phyloP scores from a whole-genome alignment of 129 eudicot species.

The Ambrosia artemisiifolia region DNA sequence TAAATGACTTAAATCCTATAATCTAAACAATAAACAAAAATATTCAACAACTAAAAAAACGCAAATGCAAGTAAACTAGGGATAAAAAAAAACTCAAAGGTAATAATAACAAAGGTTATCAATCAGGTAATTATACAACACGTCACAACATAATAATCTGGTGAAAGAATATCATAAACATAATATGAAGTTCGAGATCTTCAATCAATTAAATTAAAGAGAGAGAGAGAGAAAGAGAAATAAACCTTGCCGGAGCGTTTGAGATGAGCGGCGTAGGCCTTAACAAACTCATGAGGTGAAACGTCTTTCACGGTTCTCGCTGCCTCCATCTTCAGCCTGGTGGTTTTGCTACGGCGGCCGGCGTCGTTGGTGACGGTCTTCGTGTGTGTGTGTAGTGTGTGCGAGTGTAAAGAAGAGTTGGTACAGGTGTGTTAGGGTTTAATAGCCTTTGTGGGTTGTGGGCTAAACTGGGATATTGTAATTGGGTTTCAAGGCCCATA shows the following conservation, averaged over 20 bases:
- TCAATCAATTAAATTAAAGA: background rate
- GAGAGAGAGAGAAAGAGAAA: too few species aligned
- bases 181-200: background rate
- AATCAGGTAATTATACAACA: background rate
- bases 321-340: conserved; percentile 14
- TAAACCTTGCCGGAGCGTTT: conserved; percentile 27
- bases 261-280: conserved; percentile 33
- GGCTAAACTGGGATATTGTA: background rate
- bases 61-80: background rate
- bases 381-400: conserved; percentile 27
- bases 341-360: conserved; percentile 31
- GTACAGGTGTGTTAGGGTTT: conserved; percentile 29
- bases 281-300: conserved; percentile 28
- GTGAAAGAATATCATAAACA: background rate
- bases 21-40: background rate
- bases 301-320: conserved; percentile 29
- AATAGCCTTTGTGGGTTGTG: conserved; percentile 2
- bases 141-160: background rate
- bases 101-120: background rate
- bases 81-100: background rate
- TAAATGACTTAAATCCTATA: too few species aligned
- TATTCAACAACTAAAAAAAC: background rate
- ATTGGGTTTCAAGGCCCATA: background rate
- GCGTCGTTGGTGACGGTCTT: conserved; percentile 2
- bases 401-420: conserved; percentile 14